Percentiles rank a stretch among this genome's conserved stretches.
Evolutionary conservation across 2,329 filamentous ascomycete species (phyloP).

Genomic region (Hymenoscyphus salicellus): DNA sequence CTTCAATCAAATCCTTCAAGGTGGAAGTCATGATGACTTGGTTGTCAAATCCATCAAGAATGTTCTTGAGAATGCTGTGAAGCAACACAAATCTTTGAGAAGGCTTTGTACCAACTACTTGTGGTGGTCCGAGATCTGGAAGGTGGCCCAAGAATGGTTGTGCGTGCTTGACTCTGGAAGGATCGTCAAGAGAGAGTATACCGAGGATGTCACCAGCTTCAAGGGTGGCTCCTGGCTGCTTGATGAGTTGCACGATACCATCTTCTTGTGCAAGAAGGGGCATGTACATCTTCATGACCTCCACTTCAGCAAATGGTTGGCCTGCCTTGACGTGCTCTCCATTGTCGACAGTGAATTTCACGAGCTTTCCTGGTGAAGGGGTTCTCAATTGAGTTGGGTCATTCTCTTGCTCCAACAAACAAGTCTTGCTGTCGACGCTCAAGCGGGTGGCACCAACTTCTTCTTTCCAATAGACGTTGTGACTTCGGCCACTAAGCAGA

Average conservation of each 20-base stretch:
- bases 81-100: slow-evolving; percentile 81
- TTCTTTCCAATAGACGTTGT: slow-evolving; percentile 99
- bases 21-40: slow-evolving; percentile 90
- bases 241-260: slow-evolving; percentile 95
- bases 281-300: slow-evolving; percentile 99
- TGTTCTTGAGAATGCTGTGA: slow-evolving; percentile 76
- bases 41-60: slow-evolving; percentile 92
- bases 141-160: slow-evolving; percentile 90
- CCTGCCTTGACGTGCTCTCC: slow-evolving; percentile 89
- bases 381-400: slow-evolving; percentile 95
- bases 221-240: slow-evolving; percentile 96
- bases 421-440: slow-evolving; percentile 97
- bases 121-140: slow-evolving; percentile 79
- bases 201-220: slow-evolving; percentile 98
- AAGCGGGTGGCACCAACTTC: slow-evolving; percentile 93
- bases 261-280: slow-evolving; percentile 92
- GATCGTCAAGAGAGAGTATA: slow-evolving; percentile 92
- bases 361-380: slow-evolving; percentile 92
- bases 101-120: slow-evolving; percentile 86
- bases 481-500: slow-evolving; percentile 84
- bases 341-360: slow-evolving; percentile 96
- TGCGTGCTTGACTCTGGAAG: slow-evolving; percentile 92
- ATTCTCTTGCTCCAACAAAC: slow-evolving; percentile 96
- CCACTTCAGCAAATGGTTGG: slow-evolving; percentile 91
- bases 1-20: slow-evolving; percentile 83